Conservation (phyloP, 371 early-diverging fungal species). For the Apophysomyces ossiformis region DNA sequence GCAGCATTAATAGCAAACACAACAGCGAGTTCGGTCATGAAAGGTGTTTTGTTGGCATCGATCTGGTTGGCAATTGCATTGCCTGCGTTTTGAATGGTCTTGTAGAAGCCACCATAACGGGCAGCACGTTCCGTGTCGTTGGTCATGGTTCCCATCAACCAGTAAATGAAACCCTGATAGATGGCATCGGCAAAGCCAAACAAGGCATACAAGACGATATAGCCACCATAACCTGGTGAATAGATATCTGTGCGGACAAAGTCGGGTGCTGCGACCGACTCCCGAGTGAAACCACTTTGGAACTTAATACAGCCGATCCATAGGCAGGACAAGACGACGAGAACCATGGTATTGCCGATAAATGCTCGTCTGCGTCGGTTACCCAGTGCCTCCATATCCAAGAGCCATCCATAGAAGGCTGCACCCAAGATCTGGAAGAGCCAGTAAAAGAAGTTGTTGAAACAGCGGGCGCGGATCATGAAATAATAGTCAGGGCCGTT, state of each 20-base stretch:
- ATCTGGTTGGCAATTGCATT: constrained; percentile 60
- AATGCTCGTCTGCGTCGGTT: constrained; percentile 59
- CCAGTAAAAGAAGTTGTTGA: constrained; percentile 78
- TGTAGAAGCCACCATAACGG: constrained; percentile 84
- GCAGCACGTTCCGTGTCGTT: constrained; percentile 72
- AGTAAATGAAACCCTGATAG: constrained; percentile 75
- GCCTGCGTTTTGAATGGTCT: constrained; percentile 79
- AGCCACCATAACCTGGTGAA: constrained; percentile 45
- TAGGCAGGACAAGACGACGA: constrained; percentile 47
- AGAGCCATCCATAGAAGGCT: constrained; percentile 56
- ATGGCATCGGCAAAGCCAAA: constrained; percentile 75
- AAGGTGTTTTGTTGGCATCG: constrained; percentile 29
- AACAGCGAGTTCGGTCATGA: constrained; percentile 36
- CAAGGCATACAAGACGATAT: constrained; percentile 62
- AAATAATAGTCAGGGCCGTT: constrained; percentile 49
- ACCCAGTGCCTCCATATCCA: constrained; percentile 53
- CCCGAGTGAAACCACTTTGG: constrained; percentile 51
- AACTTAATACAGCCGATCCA: constrained; percentile 64
- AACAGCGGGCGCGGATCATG: constrained; percentile 58
- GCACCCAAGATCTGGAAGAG: constrained; percentile 72
- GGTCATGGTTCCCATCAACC: constrained; percentile 74
- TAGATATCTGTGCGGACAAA: constrained; percentile 38
- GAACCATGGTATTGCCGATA: constrained; percentile 50
- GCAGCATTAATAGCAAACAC: constrained; percentile 31
- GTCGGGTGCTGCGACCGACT: constrained; percentile 23